Evolutionary conservation across 495 filamentous ascomycete species (phyloP).

Genomic region (Podospora appendiculata): DNA sequence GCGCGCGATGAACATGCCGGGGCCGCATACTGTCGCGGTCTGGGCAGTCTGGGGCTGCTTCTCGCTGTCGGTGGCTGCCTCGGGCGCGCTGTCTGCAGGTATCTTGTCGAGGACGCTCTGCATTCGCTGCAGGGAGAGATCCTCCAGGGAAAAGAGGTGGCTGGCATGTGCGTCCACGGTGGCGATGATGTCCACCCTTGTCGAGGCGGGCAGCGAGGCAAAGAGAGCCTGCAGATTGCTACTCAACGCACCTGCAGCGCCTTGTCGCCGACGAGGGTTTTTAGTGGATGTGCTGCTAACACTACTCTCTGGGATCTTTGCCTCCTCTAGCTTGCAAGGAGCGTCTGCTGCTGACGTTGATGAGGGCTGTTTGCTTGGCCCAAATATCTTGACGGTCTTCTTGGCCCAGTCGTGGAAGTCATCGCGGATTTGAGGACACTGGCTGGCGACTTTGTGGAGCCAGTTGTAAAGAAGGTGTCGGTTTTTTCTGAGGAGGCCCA

Average conservation of each 20-base stretch:
- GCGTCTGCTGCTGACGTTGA: not conserved
- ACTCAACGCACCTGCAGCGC: conserved; percentile 38
- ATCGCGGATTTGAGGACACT: conserved; percentile 48
- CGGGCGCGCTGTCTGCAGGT: not conserved
- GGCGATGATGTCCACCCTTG: conserved; percentile 23
- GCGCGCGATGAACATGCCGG: conserved; percentile 53
- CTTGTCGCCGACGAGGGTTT: not conserved
- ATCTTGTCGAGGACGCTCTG: conserved; percentile 33
- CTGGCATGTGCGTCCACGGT: conserved; percentile 43
- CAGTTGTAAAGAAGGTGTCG: conserved; percentile 48
- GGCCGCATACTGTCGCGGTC: conserved; percentile 36
- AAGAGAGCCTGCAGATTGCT: conserved; percentile 38
- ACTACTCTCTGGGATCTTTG: not conserved
- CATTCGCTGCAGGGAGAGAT: conserved; percentile 40
- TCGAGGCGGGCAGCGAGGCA: conserved; percentile 27
- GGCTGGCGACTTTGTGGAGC: conserved; percentile 52
- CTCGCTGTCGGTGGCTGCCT: not conserved
- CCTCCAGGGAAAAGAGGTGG: conserved; percentile 44
- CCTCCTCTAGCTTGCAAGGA: not conserved
- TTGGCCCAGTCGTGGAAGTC: conserved; percentile 39
- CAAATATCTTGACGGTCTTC: conserved; percentile 22
- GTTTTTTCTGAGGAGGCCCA: conserved; percentile 47
- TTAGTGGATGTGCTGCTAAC: not conserved
- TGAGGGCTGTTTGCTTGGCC: not conserved
- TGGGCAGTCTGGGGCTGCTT: not conserved